Percentiles rank a stretch among this genome's conserved stretches.
phyloP scores from a whole-genome alignment of 805 yeast species.

The Danielia oregonensis region DNA sequence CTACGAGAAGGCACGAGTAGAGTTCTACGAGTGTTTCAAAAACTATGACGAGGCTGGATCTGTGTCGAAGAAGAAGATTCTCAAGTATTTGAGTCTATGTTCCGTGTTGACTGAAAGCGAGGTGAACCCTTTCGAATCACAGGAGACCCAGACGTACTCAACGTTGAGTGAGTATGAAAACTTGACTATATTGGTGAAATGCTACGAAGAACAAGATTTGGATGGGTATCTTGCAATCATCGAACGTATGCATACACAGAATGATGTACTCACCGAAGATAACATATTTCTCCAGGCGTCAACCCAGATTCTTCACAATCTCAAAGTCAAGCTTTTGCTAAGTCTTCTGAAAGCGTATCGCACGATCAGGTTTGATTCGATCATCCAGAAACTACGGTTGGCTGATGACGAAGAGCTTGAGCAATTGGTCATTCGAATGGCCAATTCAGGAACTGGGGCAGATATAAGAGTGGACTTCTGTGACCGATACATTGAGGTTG shows the following conservation, averaged over 20 bases:
- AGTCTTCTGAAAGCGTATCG: conserved; percentile 29
- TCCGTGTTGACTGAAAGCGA: conserved; percentile 61
- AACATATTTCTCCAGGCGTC: conserved; percentile 27
- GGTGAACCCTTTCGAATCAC: conserved; percentile 69
- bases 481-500: conserved; percentile 17
- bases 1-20: conserved; percentile 59
- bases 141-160: conserved; percentile 58
- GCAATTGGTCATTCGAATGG: conserved; percentile 23
- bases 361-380: conserved; percentile 24
- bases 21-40: conserved; percentile 50
- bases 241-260: conserved; percentile 13
- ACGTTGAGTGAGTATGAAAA: conserved; percentile 19
- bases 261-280: conserved; percentile 27
- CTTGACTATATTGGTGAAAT: conserved; percentile 25
- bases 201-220: conserved; percentile 29
- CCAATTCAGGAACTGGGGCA: conserved; percentile 26
- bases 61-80: conserved; percentile 46
- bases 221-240: conserved; percentile 14
- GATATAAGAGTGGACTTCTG: conserved; percentile 28
- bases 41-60: conserved; percentile 44
- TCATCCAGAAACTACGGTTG: conserved; percentile 19
- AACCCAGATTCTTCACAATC: conserved; percentile 23
- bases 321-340: conserved; percentile 28
- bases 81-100: conserved; percentile 60
- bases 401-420: conserved; percentile 24